Base-by-base conservation (phyloP, 768 basidiomycete genomes). In the Cystofilobasidium capitatum region DNA sequence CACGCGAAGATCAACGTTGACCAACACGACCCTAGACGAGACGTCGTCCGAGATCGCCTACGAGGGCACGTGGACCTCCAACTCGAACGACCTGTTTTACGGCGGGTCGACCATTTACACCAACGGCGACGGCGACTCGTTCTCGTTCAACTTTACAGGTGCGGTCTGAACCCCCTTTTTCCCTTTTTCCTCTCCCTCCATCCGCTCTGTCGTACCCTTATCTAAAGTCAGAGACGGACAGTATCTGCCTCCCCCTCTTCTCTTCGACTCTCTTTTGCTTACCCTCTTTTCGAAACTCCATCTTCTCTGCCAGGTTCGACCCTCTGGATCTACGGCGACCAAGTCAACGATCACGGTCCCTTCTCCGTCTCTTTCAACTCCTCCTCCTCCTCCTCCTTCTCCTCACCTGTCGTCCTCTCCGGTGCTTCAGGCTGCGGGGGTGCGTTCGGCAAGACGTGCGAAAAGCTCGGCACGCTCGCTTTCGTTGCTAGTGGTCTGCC, bases 321-420 rank as follows among this genome's bases (percentile, higher is more conserved):
- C 6, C 61, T 77, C 2, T 76, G 73, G 70, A 62, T 77, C 59
- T 76, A 74, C 70, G 77, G 77, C 5, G 77, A 77, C 54, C 72
- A 76, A 55, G 77, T 77, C 45, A 74, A 76, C 64, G 77, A 77
- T 57, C 75, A 77, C 64, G 77, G 77, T 9, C 65, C 63, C 26
- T 77, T 73, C 69, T 70, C 74, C 65, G 71, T 71, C 31, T 70
- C 73, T 1, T 33, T 68, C 61, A 63, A 68, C 44, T 54, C 51
- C 1, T 66, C 69, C 0, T 67, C 70, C 0, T 58, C 68, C 12
- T 71, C 65, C 0, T 71, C 68, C 35, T 66, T 68, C 0, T 67
- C 70, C 0, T 58, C 68, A 6, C 71, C 65, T 0, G 71, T 66
- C 35, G 55, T 69, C 47, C 47, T 55, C 61, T 73, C 70, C 58